Conservation (phyloP, 1,284 basidiomycete genomes). For the Apiotrichum sp. region DNA sequence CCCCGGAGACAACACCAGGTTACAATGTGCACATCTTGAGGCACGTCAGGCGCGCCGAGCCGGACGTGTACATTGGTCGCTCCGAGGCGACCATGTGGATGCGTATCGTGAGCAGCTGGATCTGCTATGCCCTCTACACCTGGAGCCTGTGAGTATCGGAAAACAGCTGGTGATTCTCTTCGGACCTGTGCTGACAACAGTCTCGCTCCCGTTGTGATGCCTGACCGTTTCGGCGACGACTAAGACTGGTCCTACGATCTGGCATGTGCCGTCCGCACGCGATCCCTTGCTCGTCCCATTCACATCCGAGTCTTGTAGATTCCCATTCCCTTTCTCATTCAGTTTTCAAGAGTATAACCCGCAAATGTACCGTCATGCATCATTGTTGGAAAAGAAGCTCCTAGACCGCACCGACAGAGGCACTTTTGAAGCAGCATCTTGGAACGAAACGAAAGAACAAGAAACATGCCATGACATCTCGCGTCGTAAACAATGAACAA, state of each 20-base stretch:
- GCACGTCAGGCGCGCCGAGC: slow-evolving; percentile 19
- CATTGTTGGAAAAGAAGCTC: not conserved
- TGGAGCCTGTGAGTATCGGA: slow-evolving; percentile 61
- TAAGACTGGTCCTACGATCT: slow-evolving; percentile 7
- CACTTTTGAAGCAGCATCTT: too few species aligned
- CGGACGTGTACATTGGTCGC: slow-evolving; percentile 86
- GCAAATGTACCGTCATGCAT: slow-evolving; percentile 10
- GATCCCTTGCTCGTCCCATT: too few species aligned
- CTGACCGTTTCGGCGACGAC: slow-evolving; percentile 53
- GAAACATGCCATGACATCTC: too few species aligned
- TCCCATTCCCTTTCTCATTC: not conserved
- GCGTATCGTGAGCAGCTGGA: slow-evolving; percentile 91
- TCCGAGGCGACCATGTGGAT: slow-evolving; percentile 99
- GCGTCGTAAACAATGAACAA: too few species aligned
- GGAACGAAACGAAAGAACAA: too few species aligned
- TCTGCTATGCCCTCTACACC: slow-evolving; percentile 79
- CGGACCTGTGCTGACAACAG: slow-evolving; percentile 19
- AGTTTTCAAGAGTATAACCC: too few species aligned
- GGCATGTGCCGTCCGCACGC: too few species aligned
- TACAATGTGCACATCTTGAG: slow-evolving; percentile 1
- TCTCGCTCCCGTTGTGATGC: slow-evolving; percentile 79
- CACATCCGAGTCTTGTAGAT: too few species aligned
- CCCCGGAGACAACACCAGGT: slow-evolving; percentile 11
- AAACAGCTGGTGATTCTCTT: not conserved
- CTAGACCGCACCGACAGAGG: too few species aligned